Evolutionary conservation across 352 stramenopile species (phyloP).

Genomic region (Phytophthora kernoviae): DNA sequence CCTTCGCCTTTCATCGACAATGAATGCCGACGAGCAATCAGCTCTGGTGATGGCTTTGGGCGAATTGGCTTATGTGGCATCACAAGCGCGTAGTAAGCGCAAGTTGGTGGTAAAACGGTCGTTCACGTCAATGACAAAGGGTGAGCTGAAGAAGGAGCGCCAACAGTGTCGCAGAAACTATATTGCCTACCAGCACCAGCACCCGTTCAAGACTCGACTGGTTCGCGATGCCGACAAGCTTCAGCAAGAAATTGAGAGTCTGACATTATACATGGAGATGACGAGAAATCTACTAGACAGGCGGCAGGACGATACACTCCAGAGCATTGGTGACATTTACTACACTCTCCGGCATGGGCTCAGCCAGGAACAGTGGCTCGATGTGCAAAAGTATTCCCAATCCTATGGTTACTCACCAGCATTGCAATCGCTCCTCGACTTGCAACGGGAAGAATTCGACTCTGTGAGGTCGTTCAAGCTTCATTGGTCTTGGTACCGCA

Average conservation of each 20-base stretch:
- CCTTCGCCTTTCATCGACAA: not conserved
- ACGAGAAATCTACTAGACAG: not conserved
- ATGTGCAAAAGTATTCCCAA: not conserved
- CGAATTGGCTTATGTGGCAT: not conserved
- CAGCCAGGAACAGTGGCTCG: not conserved
- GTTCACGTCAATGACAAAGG: not conserved
- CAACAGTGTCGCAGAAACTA: slow-evolving; percentile 67
- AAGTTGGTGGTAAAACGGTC: not conserved
- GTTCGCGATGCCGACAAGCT: slow-evolving; percentile 34
- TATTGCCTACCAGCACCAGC: slow-evolving; percentile 57
- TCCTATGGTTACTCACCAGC: slow-evolving; percentile 24
- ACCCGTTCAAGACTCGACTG: slow-evolving; percentile 35
- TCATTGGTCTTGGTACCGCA: slow-evolving; percentile 49
- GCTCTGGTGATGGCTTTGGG: slow-evolving; percentile 25
- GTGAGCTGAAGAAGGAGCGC: slow-evolving; percentile 45
- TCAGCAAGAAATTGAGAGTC: slow-evolving; percentile 40
- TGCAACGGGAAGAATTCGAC: slow-evolving; percentile 45
- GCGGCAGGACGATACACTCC: slow-evolving; percentile 14
- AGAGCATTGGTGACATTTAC: slow-evolving; percentile 40
- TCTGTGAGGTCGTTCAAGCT: slow-evolving; percentile 38
- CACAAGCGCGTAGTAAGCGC: not conserved
- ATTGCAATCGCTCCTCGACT: slow-evolving; percentile 35
- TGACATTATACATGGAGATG: slow-evolving; percentile 14
- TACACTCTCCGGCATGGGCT: slow-evolving; percentile 20
- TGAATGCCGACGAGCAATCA: slow-evolving; percentile 23